Percentiles rank a stretch among this genome's conserved stretches.
Conservation (phyloP, 768 basidiomycete genomes). For the Lentinula guzmanii region DNA sequence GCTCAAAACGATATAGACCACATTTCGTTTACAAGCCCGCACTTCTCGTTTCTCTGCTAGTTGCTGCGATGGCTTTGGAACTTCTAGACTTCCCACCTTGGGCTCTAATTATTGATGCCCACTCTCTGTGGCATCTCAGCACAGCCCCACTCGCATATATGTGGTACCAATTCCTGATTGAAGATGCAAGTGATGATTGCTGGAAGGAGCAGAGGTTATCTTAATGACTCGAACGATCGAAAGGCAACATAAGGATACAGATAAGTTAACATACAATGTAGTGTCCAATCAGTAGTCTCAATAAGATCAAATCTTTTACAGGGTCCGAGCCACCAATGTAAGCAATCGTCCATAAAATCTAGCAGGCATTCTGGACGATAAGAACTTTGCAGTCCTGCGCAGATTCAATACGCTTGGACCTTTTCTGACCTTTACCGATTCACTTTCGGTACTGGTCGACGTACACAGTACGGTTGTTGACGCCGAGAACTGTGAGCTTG, state of each 20-base stretch:
- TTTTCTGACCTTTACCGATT: background rate
- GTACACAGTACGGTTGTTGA: background rate
- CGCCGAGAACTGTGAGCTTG: background rate
- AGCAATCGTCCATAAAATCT: background rate
- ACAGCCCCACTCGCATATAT: slow-evolving; percentile 71
- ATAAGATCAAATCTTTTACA: background rate
- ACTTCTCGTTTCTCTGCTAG: slow-evolving; percentile 63
- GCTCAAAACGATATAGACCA: slow-evolving; percentile 54
- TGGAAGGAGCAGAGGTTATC: slow-evolving; percentile 43
- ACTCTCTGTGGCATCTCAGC: slow-evolving; percentile 87
- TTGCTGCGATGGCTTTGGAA: slow-evolving; percentile 72
- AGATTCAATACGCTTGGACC: background rate
- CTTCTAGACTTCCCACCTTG: slow-evolving; percentile 88
- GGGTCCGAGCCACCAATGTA: background rate
- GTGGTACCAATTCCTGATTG: slow-evolving; percentile 84
- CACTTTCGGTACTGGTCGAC: background rate
- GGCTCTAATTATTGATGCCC: slow-evolving; percentile 76
- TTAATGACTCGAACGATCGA: background rate
- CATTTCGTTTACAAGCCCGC: slow-evolving; percentile 46
- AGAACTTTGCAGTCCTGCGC: background rate
- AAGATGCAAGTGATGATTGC: slow-evolving; percentile 64
- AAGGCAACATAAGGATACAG: background rate
- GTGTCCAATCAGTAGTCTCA: no score
- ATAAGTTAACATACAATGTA: background rate
- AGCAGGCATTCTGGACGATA: background rate